Base-by-base conservation (phyloP, 345 rosid species). In the Mangifera indica region DNA sequence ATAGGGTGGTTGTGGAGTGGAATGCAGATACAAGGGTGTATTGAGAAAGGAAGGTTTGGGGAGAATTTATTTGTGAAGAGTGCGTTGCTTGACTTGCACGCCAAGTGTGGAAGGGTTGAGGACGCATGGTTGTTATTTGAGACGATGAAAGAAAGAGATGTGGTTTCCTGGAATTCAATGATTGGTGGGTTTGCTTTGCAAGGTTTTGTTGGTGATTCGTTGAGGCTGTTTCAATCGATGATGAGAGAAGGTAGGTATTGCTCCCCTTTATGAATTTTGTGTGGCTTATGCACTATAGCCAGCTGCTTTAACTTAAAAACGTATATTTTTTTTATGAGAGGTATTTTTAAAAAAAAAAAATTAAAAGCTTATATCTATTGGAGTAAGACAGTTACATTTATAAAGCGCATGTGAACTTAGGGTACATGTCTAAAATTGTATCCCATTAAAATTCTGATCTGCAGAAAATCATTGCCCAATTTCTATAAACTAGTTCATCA, bases 121-220 rank as follows among this genome's bases (percentile, higher is more conserved):
- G 84, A 76, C 20, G 90, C 78, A 0, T 72, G 77, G 52, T 66
- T 57, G 73, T 69, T 89, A 72, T 89, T 91, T 66, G 80, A 89
- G 76, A 71, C 63, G 34, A 77, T 85, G 86, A 5, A 59, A 24
- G 53, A 71, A 57, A 87, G 73, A 79, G 91, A 85, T 76, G 51
- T 75, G 70, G 87, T 88, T 72, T 80, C 86, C 11, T 92, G 97
- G 97, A 90, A 85, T 80, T 80, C 77, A 25, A 81, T 87, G 81
- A 87, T 92, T 13, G 74, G 85, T 77, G 97, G 93, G 42, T 81
- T 75, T 56, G 79, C 85, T 40, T 34, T 46, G 65, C 82, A 72
- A 22, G 84, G 84, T 6, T 60, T 71, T 63, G 21, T 69, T 18
- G 76, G 72, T 55, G 77, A 86, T 66, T 81, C 92, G 12, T 83